Percentiles rank a stretch among this genome's conserved stretches.
Conservation (phyloP, 768 basidiomycete genomes). For the Heimioporus sp. region DNA sequence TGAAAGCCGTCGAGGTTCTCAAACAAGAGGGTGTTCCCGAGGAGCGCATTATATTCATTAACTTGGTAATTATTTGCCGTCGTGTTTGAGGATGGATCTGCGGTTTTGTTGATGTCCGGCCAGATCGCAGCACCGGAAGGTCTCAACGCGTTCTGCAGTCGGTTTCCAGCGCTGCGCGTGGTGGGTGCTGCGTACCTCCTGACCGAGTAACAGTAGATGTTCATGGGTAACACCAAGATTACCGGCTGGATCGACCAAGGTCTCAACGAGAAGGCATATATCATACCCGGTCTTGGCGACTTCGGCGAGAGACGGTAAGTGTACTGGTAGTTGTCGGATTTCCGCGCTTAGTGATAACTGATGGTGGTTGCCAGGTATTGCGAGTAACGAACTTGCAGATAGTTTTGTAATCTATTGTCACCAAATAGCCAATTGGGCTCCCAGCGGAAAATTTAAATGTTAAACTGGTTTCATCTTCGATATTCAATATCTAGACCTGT, state of each 20-base stretch:
- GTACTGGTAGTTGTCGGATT: neutral
- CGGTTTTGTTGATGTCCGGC: neutral
- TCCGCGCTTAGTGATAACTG: neutral
- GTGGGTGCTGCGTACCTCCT: constrained; percentile 44
- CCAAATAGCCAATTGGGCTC: neutral
- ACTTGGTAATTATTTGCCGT: constrained; percentile 54
- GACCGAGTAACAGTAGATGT: neutral
- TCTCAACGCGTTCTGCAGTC: constrained; percentile 72
- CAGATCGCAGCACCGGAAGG: constrained; percentile 92
- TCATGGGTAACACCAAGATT: constrained; percentile 48
- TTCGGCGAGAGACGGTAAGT: constrained; percentile 86
- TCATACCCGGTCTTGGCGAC: constrained; percentile 94
- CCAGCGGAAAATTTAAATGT: no score
- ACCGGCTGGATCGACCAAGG: constrained; percentile 96
- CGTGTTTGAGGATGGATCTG: no score
- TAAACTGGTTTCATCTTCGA: no score
- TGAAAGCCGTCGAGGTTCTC: constrained; percentile 95
- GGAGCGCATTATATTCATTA: constrained; percentile 93
- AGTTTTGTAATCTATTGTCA: neutral
- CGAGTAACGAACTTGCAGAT: constrained; percentile 7
- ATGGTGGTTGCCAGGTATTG: constrained; percentile 20
- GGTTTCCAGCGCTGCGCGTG: constrained; percentile 74
- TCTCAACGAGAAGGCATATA: constrained; percentile 87
- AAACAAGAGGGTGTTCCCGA: constrained; percentile 91
- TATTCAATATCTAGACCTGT: no score